phyloP scores from a whole-genome alignment of 1,139 yeast species.

The Nematodospora anomalae region DNA sequence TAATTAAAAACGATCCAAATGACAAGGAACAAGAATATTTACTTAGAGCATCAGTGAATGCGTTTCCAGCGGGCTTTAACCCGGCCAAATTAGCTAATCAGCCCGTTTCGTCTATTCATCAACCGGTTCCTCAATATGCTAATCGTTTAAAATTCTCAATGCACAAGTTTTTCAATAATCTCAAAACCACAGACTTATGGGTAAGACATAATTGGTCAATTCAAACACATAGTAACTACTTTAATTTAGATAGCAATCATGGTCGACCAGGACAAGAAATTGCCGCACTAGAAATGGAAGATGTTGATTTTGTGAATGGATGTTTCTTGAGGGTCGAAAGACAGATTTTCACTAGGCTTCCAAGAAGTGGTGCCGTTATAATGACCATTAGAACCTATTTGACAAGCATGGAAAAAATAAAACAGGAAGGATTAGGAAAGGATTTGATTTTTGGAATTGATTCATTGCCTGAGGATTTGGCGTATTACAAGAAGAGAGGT shows the following conservation, averaged over 20 bases:
- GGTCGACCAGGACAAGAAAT: constrained; percentile 33
- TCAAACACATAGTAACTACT: constrained; percentile 35
- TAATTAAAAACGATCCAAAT: constrained; percentile 36
- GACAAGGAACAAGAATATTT: constrained; percentile 36
- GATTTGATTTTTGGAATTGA: constrained; percentile 61
- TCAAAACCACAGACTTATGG: constrained; percentile 41
- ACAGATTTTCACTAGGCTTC: constrained; percentile 41
- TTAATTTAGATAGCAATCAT: constrained; percentile 32
- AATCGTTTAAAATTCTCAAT: constrained; percentile 34
- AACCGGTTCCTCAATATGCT: constrained; percentile 44
- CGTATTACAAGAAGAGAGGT: constrained; percentile 57
- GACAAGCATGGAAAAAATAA: constrained; percentile 36
- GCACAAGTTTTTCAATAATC: constrained; percentile 39
- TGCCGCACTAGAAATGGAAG: constrained; percentile 22
- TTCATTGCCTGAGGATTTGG: constrained; percentile 56
- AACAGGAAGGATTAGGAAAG: constrained; percentile 35
- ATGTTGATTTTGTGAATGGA: constrained; percentile 38
- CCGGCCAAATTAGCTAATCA: constrained; percentile 34
- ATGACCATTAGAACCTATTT: constrained; percentile 46
- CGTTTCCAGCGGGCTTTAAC: constrained; percentile 47
- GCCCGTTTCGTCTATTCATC: constrained; percentile 41
- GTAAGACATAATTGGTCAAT: constrained; percentile 43
- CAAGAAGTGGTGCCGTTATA: constrained; percentile 36
- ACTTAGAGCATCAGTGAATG: constrained; percentile 35
- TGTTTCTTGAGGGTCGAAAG: constrained; percentile 43